A percentile compares a stretch with the other conserved stretches of the same genome.
Conservation (phyloP, 345 rosid genomes). For the Populus simonii region DNA sequence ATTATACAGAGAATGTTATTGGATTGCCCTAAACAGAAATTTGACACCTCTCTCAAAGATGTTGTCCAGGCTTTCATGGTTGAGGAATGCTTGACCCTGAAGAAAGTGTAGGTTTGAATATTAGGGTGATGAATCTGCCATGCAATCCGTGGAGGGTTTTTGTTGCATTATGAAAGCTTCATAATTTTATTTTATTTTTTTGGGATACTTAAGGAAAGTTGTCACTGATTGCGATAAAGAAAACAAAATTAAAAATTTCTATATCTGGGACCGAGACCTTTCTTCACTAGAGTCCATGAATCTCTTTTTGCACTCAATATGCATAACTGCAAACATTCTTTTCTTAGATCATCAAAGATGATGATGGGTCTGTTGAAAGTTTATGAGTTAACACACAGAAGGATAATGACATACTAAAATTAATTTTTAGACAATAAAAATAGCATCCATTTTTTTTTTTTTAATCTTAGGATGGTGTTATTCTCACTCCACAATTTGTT, state of each 20-base stretch:
- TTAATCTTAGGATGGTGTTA: too few species aligned
- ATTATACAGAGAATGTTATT: not conserved
- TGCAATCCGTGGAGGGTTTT: constrained; percentile 18
- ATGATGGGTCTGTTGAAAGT: not conserved
- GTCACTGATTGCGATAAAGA: not conserved
- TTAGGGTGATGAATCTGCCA: constrained; percentile 4
- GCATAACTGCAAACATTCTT: not conserved
- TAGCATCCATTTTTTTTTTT: too few species aligned
- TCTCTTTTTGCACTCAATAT: constrained; percentile 11
- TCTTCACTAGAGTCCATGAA: constrained; percentile 10
- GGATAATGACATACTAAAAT: not conserved
- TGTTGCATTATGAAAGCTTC: not conserved
- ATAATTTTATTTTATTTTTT: not conserved
- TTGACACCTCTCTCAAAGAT: not conserved
- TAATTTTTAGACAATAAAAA: not conserved
- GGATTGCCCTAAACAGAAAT: not conserved
- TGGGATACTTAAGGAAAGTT: constrained; percentile 15
- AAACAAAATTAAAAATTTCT: not conserved
- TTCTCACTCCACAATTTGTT: too few species aligned
- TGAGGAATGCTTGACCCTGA: constrained; percentile 23
- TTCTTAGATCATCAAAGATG: not conserved
- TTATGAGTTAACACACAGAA: not conserved
- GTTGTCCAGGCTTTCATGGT: not conserved
- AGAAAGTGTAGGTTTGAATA: not conserved
- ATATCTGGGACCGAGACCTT: constrained; percentile 1